Evolutionary conservation across 225 moss, liverwort and hornwort species (phyloP).

Genomic region (Lunularia cruciata): DNA sequence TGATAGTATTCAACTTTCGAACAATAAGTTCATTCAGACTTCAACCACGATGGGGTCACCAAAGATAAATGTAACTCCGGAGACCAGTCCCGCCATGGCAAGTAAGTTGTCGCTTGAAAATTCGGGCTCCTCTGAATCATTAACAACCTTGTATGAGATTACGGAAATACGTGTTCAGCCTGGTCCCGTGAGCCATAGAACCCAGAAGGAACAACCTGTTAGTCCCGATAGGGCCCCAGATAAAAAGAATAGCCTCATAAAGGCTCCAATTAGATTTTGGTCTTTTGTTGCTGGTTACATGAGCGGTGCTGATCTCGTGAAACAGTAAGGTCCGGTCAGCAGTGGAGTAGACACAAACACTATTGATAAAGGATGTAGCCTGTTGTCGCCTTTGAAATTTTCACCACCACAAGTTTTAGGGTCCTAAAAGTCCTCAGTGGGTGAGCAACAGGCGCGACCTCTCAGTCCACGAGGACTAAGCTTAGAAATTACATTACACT

Average conservation of each 20-base stretch:
- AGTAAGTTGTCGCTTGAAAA: not conserved
- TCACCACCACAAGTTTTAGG: not conserved
- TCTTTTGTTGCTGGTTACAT: slow-evolving; percentile 26
- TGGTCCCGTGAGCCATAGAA: not conserved
- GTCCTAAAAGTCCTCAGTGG: not conserved
- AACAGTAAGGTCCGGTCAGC: not conserved
- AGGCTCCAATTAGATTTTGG: slow-evolving; percentile 21
- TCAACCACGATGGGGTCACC: not conserved
- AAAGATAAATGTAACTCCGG: not conserved
- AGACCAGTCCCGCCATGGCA: not conserved
- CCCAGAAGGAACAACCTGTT: not conserved
- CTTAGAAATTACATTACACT: no score
- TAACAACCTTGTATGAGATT: slow-evolving; percentile 16
- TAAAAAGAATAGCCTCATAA: slow-evolving; percentile 4
- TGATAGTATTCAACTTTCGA: not conserved
- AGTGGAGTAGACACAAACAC: not conserved
- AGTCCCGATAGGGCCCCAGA: not conserved
- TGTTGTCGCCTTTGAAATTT: not conserved
- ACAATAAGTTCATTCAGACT: not conserved
- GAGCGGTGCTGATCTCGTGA: slow-evolving; percentile 19
- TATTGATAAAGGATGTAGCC: not conserved
- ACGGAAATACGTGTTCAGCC: slow-evolving; percentile 5
- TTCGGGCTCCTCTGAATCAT: slow-evolving; percentile 4
- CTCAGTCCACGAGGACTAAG: not conserved
- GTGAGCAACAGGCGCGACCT: not conserved